Evolutionary conservation across 192 early-diverging fungal genomes (phyloP).

Genomic region (Rhizophagus sp.): DNA sequence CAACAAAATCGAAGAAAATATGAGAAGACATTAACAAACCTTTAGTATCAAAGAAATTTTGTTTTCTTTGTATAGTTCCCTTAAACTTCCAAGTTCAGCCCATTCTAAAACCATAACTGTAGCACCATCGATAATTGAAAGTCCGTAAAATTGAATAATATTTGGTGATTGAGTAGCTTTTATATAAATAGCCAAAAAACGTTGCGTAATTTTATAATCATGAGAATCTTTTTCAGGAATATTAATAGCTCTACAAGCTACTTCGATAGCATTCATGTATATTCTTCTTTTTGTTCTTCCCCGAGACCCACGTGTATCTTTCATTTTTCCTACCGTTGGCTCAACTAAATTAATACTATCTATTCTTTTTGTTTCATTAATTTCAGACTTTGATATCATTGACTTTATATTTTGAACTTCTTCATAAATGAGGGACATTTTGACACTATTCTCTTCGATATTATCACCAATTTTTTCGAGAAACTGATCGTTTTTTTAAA

Average conservation of each 20-base stretch:
- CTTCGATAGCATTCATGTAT: neutral
- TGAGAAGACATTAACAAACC: neutral
- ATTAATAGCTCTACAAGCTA: constrained; percentile 2
- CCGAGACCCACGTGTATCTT: neutral
- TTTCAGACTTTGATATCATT: neutral
- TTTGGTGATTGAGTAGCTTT: neutral
- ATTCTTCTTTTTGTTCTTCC: neutral
- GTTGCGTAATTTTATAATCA: neutral
- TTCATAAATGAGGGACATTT: neutral
- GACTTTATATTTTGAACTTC: neutral
- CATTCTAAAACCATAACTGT: constrained; percentile 21
- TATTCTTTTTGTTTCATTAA: neutral
- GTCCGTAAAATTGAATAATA: constrained; percentile 18
- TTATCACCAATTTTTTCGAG: neutral
- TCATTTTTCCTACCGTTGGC: neutral
- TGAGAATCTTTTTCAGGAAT: neutral
- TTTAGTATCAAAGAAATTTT: constrained; percentile 6
- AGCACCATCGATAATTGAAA: neutral
- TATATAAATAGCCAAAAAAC: neutral
- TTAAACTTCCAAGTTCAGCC: constrained; percentile 15
- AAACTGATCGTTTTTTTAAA: neutral
- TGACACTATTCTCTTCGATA: neutral
- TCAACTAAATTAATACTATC: neutral
- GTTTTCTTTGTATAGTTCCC: neutral
- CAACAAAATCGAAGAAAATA: neutral